These are phyloP conservation scores for Microcos paniculata DNA, from an alignment of 345 rosid species.

Conservation along the genomic window DNA sequence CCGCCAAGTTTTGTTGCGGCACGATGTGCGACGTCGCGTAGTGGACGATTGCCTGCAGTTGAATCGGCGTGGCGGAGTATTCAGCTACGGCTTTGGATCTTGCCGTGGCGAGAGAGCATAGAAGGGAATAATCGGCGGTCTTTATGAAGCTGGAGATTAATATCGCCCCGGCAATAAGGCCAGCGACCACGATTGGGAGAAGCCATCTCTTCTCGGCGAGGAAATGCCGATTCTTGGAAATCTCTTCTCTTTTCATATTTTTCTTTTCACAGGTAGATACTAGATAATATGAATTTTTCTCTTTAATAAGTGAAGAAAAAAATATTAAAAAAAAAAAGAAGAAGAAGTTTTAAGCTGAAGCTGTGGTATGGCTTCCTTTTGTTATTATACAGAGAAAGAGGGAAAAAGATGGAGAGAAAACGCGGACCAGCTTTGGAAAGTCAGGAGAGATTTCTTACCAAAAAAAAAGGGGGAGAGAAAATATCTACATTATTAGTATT, in stretches of 20 bases:
- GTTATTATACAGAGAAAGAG: neutral
- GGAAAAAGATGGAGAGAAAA: neutral
- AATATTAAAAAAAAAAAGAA: too few species aligned
- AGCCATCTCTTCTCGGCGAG: conserved; percentile 43
- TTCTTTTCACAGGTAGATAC: neutral
- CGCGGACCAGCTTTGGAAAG: neutral
- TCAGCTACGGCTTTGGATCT: conserved; percentile 30
- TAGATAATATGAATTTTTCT: neutral
- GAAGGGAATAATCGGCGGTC: conserved; percentile 13
- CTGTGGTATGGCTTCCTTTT: neutral
- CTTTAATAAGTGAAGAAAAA: neutral
- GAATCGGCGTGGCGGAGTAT: conserved; percentile 51
- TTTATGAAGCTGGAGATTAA: conserved; percentile 31
- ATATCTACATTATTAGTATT: too few species aligned
- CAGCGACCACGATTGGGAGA: conserved; percentile 29
- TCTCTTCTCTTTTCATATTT: neutral
- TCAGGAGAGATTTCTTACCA: too few species aligned
- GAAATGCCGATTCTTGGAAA: conserved; percentile 20
- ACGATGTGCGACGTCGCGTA: conserved; percentile 60
- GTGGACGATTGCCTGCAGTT: conserved; percentile 67
- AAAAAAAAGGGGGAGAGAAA: too few species aligned
- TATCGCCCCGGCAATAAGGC: conserved; percentile 43
- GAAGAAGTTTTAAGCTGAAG: neutral
- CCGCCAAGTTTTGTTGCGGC: conserved; percentile 57
- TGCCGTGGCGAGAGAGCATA: conserved; percentile 18